Base-by-base conservation (phyloP, 148 eudicot species). In the Rhododendron griersonianum region DNA sequence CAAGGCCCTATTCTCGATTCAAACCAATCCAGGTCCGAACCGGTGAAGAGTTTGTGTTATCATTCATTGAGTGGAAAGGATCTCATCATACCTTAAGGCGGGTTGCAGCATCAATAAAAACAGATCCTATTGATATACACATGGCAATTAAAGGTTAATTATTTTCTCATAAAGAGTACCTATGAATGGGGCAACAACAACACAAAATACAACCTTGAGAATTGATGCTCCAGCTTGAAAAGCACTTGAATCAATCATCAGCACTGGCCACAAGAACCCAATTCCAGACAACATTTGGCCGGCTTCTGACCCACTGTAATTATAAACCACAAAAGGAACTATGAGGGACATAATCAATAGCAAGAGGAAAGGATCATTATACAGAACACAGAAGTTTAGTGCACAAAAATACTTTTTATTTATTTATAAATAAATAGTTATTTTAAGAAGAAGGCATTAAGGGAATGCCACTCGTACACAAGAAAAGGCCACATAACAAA, bases 201-300 rank as follows among this genome's bases (percentile, higher is more conserved):
- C 63, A 61, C 73, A 65, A 39, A 35, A 35, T 76, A 81, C 75
- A 81, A 95, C 97, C 98, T 95, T 95, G 87, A 95, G 79, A 61
- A 94, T 92, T 18, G 97, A 93, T 87, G 95, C 93, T 85, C 91
- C 97, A 83, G 98, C 97, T 86, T 93, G 97, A 86, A 95, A 92
- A 87, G 95, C 95, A 89, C 92, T 94, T 79, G 98, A 94, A 84
- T 88, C 92, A 77, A 94, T 90, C 97, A 95, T 93, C 83, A 95
- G 48, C 37, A 85, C 83, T 84, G 98, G 97, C 97, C 98, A 95
- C 71, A 90, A 25, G 75, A 91, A 85, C 81, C 87, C 92, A 87
- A 92, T 87, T 89, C 97, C 98, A 59, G 98, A 88, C 18, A 94
- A 89, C 87, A 91, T 89, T 87, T 91, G 94, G 82, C 91, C 91